Conservation (phyloP, 345 rosid genomes). For the Salix purpurea region DNA sequence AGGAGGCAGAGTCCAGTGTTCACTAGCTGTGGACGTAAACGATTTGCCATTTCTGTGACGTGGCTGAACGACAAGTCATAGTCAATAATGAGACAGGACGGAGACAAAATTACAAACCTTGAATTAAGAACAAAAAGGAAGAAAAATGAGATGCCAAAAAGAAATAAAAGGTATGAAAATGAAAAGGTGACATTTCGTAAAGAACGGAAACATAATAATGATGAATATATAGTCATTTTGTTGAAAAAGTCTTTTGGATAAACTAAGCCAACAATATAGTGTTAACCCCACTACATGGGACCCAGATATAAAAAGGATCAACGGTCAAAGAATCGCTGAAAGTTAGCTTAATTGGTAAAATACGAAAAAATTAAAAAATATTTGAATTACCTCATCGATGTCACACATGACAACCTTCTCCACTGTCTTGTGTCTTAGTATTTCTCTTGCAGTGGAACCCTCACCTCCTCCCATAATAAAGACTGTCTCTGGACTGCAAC, state of each 20-base stretch:
- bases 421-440: slow-evolving; percentile 42
- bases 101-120: not conserved
- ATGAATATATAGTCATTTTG: not conserved
- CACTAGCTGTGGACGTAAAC: not conserved
- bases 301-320: not conserved
- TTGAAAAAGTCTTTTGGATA: not conserved
- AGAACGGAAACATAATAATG: not conserved
- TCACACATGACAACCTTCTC: slow-evolving; percentile 60
- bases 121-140: not conserved
- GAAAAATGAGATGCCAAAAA: not conserved
- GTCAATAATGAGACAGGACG: no score
- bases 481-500: slow-evolving; percentile 36
- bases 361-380: not conserved
- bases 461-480: slow-evolving; percentile 78
- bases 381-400: slow-evolving; percentile 48
- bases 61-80: not conserved
- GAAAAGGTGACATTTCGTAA: not conserved
- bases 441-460: slow-evolving; percentile 66
- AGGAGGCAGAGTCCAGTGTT: not conserved
- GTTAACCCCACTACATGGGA: not conserved
- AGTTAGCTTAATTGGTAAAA: not conserved
- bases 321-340: not conserved
- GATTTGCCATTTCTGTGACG: not conserved
- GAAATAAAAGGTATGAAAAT: not conserved
- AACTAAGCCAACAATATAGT: not conserved